Conservation (phyloP, 768 basidiomycete genomes). For the Pisolithus orientalis region DNA sequence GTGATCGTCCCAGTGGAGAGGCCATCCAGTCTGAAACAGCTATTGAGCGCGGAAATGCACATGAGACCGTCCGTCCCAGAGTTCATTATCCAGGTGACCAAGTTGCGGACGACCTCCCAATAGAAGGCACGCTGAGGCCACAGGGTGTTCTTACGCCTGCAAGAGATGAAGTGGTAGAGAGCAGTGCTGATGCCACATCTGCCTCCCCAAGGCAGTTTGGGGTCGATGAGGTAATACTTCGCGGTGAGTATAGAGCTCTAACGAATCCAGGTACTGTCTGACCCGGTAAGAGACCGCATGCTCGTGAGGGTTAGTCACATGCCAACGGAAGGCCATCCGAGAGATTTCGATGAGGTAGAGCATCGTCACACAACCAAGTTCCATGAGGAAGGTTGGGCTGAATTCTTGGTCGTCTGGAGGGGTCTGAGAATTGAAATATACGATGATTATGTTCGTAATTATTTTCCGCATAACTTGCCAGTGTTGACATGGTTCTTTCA, state of each 20-base stretch:
- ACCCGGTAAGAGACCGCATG: constrained; percentile 69
- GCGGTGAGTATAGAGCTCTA: constrained; percentile 47
- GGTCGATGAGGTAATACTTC: constrained; percentile 57
- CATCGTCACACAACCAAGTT: constrained; percentile 60
- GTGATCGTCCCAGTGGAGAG: constrained; percentile 3
- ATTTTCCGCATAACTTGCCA: neutral
- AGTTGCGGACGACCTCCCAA: constrained; percentile 2
- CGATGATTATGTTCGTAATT: constrained; percentile 63
- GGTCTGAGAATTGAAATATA: constrained; percentile 76
- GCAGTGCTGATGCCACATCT: constrained; percentile 56
- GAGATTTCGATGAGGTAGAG: constrained; percentile 58
- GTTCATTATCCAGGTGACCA: constrained; percentile 12
- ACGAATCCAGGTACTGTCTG: constrained; percentile 3
- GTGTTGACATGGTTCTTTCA: constrained; percentile 22
- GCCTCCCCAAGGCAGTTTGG: constrained; percentile 19
- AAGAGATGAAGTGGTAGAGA: constrained; percentile 48
- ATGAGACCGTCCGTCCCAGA: constrained; percentile 2
- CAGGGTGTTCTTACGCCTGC: constrained; percentile 68
- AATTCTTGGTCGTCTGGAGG: constrained; percentile 85
- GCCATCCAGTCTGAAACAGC: constrained; percentile 5
- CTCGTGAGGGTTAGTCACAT: constrained; percentile 71
- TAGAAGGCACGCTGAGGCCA: constrained; percentile 37
- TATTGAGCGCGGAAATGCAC: constrained; percentile 8
- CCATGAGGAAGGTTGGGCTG: constrained; percentile 63
- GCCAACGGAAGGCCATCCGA: constrained; percentile 41